Evolutionary conservation across 1,284 basidiomycete species (phyloP).

Genomic region (Phellopilus nigrolimitatus): DNA sequence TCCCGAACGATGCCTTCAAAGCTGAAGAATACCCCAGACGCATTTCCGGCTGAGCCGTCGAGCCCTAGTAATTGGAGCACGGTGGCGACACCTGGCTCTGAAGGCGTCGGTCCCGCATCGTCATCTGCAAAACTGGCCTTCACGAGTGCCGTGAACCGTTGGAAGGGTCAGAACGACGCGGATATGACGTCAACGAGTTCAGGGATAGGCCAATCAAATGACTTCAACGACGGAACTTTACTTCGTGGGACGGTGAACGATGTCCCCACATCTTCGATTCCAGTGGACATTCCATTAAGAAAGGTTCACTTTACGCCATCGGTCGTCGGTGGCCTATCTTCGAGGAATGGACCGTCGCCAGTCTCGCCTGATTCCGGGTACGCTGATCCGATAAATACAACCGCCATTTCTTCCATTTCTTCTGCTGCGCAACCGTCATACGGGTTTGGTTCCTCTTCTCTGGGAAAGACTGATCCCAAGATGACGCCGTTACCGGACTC

Average conservation of each 20-base stretch:
- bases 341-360: constrained; percentile 29
- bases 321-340: constrained; percentile 31
- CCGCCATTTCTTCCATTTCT: constrained; percentile 8
- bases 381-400: constrained; percentile 12
- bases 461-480: constrained; percentile 10
- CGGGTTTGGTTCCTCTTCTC: constrained; percentile 1
- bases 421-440: constrained; percentile 1
- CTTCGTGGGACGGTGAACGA: not conserved
- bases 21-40: constrained; percentile 2
- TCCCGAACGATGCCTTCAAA: constrained; percentile 5
- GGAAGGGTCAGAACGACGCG: not conserved
- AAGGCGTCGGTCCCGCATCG: constrained; percentile 18
- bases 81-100: constrained; percentile 53
- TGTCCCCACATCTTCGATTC: not conserved
- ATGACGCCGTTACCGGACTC: constrained; percentile 18
- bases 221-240: not conserved
- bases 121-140: constrained; percentile 10
- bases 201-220: not conserved
- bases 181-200: not conserved
- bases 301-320: constrained; percentile 46
- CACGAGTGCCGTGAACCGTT: constrained; percentile 9
- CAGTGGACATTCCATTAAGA: constrained; percentile 29
- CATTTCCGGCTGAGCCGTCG: constrained; percentile 15
- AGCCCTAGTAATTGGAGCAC: constrained; percentile 61
- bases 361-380: constrained; percentile 27